Evolutionary conservation across 371 early-diverging fungal species (phyloP), one percentile per base, ranked within the genome.

Genomic region (Rhizopus microsporus): DNA sequence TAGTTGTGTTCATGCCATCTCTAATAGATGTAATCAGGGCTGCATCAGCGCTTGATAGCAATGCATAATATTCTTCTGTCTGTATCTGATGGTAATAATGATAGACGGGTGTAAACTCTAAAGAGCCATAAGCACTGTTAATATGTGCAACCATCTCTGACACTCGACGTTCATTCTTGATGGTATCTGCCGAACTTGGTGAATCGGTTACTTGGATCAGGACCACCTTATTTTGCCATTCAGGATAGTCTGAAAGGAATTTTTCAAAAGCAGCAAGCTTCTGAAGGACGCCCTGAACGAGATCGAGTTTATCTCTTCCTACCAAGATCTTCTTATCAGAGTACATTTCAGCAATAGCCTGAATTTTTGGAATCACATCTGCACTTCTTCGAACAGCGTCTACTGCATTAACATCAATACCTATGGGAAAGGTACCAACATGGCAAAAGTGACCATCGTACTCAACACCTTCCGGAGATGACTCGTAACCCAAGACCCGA

Each of bases 1-100:
- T 89, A 1, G 97, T 96, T 7, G 99, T 92, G 75, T 99, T 99
- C 99, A 99, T 99, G 45, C 99, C 99, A 75, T 99, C 99, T 23
- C 98, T 85, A 13, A 98, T 82, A 35, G 94, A 87, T 1, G 99
- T 99, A 57, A 99, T 94, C 31, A 99, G 69, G 33, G 93, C 95
- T 5, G 93, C 90, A 78, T 99, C 98, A 6, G 98, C 97, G 5
- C 93, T 83, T 5, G 90, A 86, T 40, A 99, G 82, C 17, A 99
- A 77, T 0, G 99, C 99, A 70, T 92, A 92, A 60, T 99, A 94
- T 65, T 99, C 99, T 60, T 93, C 92, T 38, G 85, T 85, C 35
- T 91, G 91, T 17, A 99, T 89, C 52, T 92, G 89, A 53, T 98
- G 96, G 71, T 97, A 97, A 68, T 93, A 91, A 74, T 97, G 94